Evolutionary conservation across 352 stramenopile species (phyloP).

Genomic region (Globisporangium okanoganense): DNA sequence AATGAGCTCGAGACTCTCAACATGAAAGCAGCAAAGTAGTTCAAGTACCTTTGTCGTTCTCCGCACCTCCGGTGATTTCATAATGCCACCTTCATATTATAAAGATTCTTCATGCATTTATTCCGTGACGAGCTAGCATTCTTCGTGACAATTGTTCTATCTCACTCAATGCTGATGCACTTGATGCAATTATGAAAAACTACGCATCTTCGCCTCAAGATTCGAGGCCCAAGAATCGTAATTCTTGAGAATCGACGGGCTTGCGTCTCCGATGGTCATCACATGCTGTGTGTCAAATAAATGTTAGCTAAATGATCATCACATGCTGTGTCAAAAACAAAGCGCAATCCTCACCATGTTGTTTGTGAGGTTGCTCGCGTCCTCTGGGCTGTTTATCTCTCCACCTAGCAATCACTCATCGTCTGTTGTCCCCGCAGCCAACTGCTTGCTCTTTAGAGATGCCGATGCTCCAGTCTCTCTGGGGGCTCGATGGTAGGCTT

Average conservation of each 20-base stretch:
- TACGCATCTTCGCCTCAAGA: slow-evolving; percentile 51
- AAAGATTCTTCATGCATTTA: background rate
- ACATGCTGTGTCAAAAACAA: background rate
- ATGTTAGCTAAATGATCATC: background rate
- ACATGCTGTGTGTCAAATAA: background rate
- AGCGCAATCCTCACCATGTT: background rate
- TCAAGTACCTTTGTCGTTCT: background rate
- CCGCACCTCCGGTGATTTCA: background rate
- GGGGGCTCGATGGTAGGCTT: slow-evolving; percentile 14
- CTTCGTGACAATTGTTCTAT: background rate
- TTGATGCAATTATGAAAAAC: slow-evolving; percentile 19
- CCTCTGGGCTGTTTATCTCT: background rate
- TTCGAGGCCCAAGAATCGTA: slow-evolving; percentile 50
- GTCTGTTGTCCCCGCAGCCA: background rate
- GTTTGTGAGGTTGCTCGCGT: slow-evolving; percentile 4
- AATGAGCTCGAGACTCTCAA: slow-evolving; percentile 30
- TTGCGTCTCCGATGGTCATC: slow-evolving; percentile 7
- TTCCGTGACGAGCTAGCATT: background rate
- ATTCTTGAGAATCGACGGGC: slow-evolving; percentile 41
- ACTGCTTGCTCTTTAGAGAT: background rate
- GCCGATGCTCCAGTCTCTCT: background rate
- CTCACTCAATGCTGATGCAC: background rate
- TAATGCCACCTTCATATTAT: background rate
- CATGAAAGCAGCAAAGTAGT: slow-evolving; percentile 7
- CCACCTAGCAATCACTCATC: background rate